Conservation (phyloP, 306 rosid genomes). For the Carpinus viminea region DNA sequence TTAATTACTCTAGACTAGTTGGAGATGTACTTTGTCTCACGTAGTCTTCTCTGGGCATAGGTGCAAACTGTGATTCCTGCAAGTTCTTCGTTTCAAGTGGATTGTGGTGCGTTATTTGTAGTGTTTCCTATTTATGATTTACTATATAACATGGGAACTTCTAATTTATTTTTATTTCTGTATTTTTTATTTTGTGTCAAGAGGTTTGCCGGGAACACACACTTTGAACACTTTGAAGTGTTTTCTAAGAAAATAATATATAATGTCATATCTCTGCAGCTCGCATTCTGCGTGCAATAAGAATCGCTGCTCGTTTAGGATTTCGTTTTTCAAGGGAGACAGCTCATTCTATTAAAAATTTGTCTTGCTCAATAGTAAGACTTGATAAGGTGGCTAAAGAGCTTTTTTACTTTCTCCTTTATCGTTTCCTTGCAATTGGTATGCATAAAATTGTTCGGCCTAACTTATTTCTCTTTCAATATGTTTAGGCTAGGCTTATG, state of each 20-base stretch:
- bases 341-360: constrained; percentile 53
- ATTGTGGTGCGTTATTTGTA: constrained; percentile 67
- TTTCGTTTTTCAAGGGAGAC: constrained; percentile 78
- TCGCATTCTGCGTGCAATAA: constrained; percentile 84
- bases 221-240: not conserved
- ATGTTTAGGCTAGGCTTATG: constrained; percentile 71
- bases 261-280: constrained; percentile 52
- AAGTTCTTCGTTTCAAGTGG: constrained; percentile 72
- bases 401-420: constrained; percentile 23
- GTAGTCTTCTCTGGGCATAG: constrained; percentile 52
- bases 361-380: constrained; percentile 54
- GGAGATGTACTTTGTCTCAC: constrained; percentile 28
- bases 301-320: constrained; percentile 86
- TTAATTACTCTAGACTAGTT: constrained; percentile 28
- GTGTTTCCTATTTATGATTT: not conserved
- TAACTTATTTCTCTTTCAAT: constrained; percentile 26
- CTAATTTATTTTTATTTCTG: not conserved
- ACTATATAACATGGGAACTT: not conserved
- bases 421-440: constrained; percentile 5
- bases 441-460: constrained; percentile 19
- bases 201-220: not conserved
- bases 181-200: not conserved
- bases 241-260: constrained; percentile 11
- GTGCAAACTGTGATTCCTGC: constrained; percentile 79
- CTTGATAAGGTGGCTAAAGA: constrained; percentile 72